A percentile compares a stretch with the other conserved stretches of the same genome.
phyloP scores from a whole-genome alignment of 768 basidiomycete genomes.

The Kwoniella mangroviensis region DNA sequence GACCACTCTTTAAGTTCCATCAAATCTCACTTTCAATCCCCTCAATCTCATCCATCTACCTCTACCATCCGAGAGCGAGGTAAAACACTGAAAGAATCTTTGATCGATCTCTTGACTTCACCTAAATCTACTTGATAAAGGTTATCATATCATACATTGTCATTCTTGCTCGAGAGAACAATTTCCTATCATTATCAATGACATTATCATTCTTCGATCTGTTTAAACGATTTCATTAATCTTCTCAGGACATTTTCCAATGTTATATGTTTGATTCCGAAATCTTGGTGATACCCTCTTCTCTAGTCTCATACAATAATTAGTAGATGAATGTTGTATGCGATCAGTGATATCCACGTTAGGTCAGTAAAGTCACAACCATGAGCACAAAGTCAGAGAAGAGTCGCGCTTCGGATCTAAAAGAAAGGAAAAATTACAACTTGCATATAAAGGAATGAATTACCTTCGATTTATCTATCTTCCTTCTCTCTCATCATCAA shows the following conservation, averaged over 20 bases:
- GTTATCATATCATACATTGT: background rate
- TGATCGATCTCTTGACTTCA: background rate
- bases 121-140: background rate
- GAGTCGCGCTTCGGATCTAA: background rate
- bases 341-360: too few relatives aligned
- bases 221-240: too few relatives aligned
- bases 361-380: too few relatives aligned
- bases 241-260: too few relatives aligned
- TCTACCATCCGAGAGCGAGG: background rate
- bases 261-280: too few relatives aligned
- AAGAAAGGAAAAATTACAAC: background rate
- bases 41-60: background rate
- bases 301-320: too few relatives aligned
- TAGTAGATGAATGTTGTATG: too few relatives aligned
- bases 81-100: background rate
- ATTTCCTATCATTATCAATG: too few relatives aligned
- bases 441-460: background rate
- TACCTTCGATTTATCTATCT: too few relatives aligned
- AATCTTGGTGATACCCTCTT: too few relatives aligned
- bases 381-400: background rate
- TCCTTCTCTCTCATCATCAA: background rate
- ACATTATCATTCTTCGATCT: too few relatives aligned
- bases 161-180: too few relatives aligned
- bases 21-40: background rate
- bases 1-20: background rate